These are phyloP conservation scores for Nakazawaea molendinolei DNA, from an alignment of 805 yeast species.

Conservation along the genomic window DNA sequence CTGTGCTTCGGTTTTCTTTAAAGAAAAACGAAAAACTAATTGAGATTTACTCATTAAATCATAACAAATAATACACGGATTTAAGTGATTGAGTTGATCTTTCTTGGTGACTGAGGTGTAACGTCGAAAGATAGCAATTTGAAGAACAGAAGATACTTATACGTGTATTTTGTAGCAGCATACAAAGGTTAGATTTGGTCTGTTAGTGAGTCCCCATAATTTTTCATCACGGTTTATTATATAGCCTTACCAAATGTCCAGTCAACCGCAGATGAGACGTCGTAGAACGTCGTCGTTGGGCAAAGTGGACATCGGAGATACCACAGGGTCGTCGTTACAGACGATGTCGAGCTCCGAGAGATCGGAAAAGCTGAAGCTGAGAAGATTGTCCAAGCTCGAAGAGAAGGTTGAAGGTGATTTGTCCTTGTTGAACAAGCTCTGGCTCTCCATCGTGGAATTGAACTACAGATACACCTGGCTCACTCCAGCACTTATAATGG, in stretches of 20 bases:
- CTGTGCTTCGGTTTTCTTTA: too few relatives aligned
- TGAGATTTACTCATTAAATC: too few relatives aligned
- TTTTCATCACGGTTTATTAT: not conserved
- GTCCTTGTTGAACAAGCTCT: constrained; percentile 50
- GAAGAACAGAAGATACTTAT: too few relatives aligned
- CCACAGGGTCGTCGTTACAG: constrained; percentile 55
- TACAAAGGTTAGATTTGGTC: too few relatives aligned
- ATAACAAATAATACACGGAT: too few relatives aligned
- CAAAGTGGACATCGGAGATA: constrained; percentile 68
- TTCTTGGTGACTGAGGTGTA: too few relatives aligned
- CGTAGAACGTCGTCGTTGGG: constrained; percentile 71
- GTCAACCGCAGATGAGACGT: constrained; percentile 15
- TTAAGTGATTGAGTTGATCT: too few relatives aligned
- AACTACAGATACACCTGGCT: constrained; percentile 65
- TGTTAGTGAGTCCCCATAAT: too few relatives aligned
- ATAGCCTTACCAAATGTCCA: not conserved
- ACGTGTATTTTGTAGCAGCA: too few relatives aligned
- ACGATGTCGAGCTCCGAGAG: constrained; percentile 51
- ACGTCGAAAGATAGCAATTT: too few relatives aligned
- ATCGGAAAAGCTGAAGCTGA: constrained; percentile 31
- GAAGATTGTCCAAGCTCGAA: constrained; percentile 28
- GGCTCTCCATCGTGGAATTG: constrained; percentile 54
- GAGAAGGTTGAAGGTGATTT: constrained; percentile 32
- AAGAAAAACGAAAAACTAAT: too few relatives aligned
- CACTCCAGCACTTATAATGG: constrained; percentile 48